Evolutionary conservation across 768 basidiomycete species (phyloP).

Genomic region (Baorangia bicolor): DNA sequence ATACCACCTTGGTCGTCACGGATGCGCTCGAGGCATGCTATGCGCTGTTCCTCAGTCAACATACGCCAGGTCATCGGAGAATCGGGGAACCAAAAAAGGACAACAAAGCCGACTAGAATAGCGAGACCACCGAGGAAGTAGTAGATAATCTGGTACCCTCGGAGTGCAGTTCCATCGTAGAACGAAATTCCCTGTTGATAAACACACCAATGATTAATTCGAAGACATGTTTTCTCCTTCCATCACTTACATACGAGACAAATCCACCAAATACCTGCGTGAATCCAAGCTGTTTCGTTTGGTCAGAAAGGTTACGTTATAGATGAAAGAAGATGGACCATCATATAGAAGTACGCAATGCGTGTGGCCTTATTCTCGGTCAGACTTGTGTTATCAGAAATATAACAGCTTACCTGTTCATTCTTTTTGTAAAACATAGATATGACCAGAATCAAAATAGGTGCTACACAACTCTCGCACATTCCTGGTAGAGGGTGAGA

Average conservation of each 20-base stretch:
- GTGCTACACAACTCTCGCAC: constrained; percentile 42
- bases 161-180: constrained; percentile 18
- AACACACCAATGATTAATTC: background rate
- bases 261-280: constrained; percentile 39
- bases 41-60: constrained; percentile 37
- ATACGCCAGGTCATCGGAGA: constrained; percentile 39
- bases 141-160: constrained; percentile 30
- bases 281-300: constrained; percentile 17
- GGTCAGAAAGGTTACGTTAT: background rate
- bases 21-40: constrained; percentile 39
- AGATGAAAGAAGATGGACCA: constrained; percentile 19
- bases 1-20: constrained; percentile 32
- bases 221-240: background rate
- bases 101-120: constrained; percentile 34
- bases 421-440: constrained; percentile 41
- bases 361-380: constrained; percentile 26
- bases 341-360: constrained; percentile 39
- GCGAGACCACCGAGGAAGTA: constrained; percentile 40
- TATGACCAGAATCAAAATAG: constrained; percentile 39
- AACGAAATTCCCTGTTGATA: constrained; percentile 29
- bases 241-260: constrained; percentile 32
- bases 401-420: constrained; percentile 32
- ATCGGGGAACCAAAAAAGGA: constrained; percentile 40
- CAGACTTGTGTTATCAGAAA: background rate
- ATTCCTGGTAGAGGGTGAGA: constrained; percentile 16